phyloP scores from a whole-genome alignment of 495 filamentous ascomycete species.

The Entonaema liquescens region DNA sequence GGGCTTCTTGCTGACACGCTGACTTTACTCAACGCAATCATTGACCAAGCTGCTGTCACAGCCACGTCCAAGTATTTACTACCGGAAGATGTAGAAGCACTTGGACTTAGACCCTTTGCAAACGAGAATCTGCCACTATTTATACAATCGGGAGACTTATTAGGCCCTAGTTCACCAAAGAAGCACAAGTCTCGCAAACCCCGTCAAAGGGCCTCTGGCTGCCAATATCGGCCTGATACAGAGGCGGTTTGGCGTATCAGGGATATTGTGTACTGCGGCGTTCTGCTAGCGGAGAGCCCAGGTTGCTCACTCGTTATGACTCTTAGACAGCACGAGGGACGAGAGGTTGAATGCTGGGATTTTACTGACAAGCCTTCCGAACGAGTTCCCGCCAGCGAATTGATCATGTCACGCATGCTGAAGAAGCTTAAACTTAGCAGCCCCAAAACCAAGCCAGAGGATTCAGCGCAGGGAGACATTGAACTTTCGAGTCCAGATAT shows the following conservation, averaged over 20 bases:
- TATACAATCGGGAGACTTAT: constrained; percentile 23
- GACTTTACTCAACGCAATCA: constrained; percentile 45
- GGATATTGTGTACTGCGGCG: constrained; percentile 47
- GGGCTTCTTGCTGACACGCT: constrained; percentile 48
- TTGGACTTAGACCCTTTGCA: constrained; percentile 52
- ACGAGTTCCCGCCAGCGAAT: constrained; percentile 21
- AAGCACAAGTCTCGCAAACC: constrained; percentile 36
- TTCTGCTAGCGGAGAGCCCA: constrained; percentile 38
- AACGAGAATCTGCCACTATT: constrained; percentile 45
- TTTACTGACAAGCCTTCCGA: constrained; percentile 28
- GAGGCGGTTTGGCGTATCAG: constrained; percentile 47
- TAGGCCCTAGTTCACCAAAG: constrained; percentile 4
- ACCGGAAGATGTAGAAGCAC: constrained; percentile 53
- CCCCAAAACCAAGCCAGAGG: constrained; percentile 10
- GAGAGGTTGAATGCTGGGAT: constrained; percentile 37
- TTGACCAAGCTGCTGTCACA: constrained; percentile 39
- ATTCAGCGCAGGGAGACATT: not conserved
- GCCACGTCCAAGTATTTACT: constrained; percentile 47
- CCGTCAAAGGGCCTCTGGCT: constrained; percentile 44
- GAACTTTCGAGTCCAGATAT: not conserved
- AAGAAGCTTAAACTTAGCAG: constrained; percentile 37
- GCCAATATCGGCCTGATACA: constrained; percentile 35
- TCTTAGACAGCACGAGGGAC: constrained; percentile 29
- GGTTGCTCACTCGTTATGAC: constrained; percentile 36
- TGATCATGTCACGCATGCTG: constrained; percentile 32